Evolutionary conservation across 2,329 filamentous ascomycete genomes (phyloP), one percentile per base, ranked within the genome.

Genomic region (Cryphonectria parasitica): DNA sequence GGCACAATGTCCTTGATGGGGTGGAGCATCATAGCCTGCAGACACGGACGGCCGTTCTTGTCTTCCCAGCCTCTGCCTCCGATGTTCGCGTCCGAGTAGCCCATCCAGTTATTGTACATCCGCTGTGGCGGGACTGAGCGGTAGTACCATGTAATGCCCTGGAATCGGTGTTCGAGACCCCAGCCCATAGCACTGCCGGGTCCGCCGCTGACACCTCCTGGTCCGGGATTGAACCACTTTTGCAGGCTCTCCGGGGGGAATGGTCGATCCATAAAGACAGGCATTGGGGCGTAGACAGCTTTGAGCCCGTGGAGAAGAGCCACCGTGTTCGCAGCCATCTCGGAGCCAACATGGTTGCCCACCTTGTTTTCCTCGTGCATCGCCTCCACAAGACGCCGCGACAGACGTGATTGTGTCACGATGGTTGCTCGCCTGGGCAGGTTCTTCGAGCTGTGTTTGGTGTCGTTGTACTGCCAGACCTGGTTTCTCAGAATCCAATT

Each of bases 251-350:
- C 79, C 2, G 85, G 83, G 41, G 82, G 81, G 91, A 91, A 94
- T 65, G 91, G 87, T 72, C 92, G 88, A 79, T 95, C 92, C 76
- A 94, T 92, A 79, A 90, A 95, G 63, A 95, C 88, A 1, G 92
- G 92, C 79, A 95, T 92, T 15, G 92, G 92, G 15, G 89, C 91
- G 76, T 91, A 93, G 4, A 94, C 90, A 5, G 91, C 89, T 81
- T 95, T 95, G 64, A 95, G 83, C 7, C 93, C 92, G 77, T 96
- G 92, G 73, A 94, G 88, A 25, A 95, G 84, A 0, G 91, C 89
- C 36, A 91, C 87, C 0, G 91, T 91, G 69, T 91, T 90, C 0
- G 92, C 89, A 72, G 90, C 92, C 92, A 95, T 94, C 78, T 95
- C 92, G 0, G 92, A 92, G 70, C 91, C 91, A 75, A 95, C 89